Base-by-base conservation (phyloP, 2,329 filamentous ascomycete genomes). In the Dactylellina leptospora region DNA sequence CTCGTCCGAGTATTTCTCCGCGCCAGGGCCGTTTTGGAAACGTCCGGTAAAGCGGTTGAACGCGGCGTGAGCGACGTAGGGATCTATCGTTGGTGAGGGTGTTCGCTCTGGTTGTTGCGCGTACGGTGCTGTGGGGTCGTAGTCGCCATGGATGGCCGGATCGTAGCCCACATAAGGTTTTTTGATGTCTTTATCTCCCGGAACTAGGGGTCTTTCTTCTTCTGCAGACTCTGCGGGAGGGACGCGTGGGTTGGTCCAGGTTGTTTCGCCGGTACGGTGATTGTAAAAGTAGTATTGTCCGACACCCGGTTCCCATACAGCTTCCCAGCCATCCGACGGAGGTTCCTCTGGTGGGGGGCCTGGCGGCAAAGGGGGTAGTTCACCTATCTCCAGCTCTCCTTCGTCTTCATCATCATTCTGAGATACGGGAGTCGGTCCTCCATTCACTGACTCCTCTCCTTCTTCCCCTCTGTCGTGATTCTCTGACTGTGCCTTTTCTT, bases 51-150 rank as follows among this genome's bases (percentile, higher is more conserved):
- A 93, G 63, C 92, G 88, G 79, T 97, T 97, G 84, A 97, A 97
- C n/a, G 86, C 84, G 5, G 87, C 92, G 0, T 87, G 86, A 0
- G 89, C 85, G 4, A 83, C 83, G 78, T 93, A 93, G 3, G 85
- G 81, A 11, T 81, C 77, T 20, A 73, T 75, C 74, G 30, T 75
- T 74, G 20, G 78, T 54, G 56, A 77, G 38, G 53, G 77, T 74
- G 62, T 77, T 74, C 80, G 77, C 72, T 82, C 80, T 45, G 84
- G 79, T 47, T 83, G 82, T 78, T 90, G 85, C 9, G 95, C 93
- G 79, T 99, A 99, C 82, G 92, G 90, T n/a, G 95, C 93, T 71
- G 89, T 95, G 2, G 93, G 92, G 77, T 99, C 95, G 82, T 97
- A 99, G 81, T 93, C 90, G 76, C 95, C 95, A 79, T 99, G 95